Percentiles rank a stretch among this genome's conserved stretches.
phyloP scores from a whole-genome alignment of 768 basidiomycete species.

The Macrolepiota dolichaula region DNA sequence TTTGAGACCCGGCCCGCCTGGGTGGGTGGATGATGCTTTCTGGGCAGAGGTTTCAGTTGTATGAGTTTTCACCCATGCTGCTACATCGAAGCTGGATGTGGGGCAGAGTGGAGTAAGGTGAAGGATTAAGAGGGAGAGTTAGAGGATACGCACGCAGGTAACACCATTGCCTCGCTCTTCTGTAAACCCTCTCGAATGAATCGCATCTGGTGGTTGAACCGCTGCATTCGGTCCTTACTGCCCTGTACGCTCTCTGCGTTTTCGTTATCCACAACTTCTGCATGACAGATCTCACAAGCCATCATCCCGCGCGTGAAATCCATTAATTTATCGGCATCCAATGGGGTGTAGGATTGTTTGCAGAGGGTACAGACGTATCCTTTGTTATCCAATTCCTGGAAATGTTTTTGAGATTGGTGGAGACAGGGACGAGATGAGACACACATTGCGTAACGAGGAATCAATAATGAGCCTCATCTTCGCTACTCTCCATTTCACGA shows the following conservation, averaged over 20 bases:
- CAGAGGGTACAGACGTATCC: conserved; percentile 97
- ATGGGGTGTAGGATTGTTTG: conserved; percentile 74
- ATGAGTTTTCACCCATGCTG: conserved; percentile 76
- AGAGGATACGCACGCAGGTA: conserved; percentile 64
- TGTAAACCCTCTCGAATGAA: conserved; percentile 85
- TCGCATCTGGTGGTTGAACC: conserved; percentile 89
- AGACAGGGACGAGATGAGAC: conserved; percentile 21
- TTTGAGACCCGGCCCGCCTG: conserved; percentile 47
- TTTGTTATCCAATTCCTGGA: conserved; percentile 95
- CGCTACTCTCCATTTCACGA: conserved; percentile 95
- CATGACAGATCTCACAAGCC: conserved; percentile 83
- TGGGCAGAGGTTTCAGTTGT: conserved; percentile 61
- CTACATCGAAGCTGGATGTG: conserved; percentile 69
- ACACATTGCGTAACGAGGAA: conserved; percentile 81
- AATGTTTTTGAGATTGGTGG: neutral
- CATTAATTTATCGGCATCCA: conserved; percentile 84
- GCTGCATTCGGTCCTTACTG: conserved; percentile 92
- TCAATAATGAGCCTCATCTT: conserved; percentile 91
- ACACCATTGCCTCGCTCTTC: conserved; percentile 81
- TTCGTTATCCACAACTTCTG: conserved; percentile 89
- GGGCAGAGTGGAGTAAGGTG: neutral
- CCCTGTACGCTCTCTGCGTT: conserved; percentile 81
- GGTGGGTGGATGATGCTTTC: conserved; percentile 44
- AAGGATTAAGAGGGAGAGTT: neutral
- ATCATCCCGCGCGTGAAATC: conserved; percentile 65